Evolutionary conservation across 2,329 filamentous ascomycete genomes (phyloP), one percentile per base, ranked within the genome.

Genomic region (Aureobasidium sp.): DNA sequence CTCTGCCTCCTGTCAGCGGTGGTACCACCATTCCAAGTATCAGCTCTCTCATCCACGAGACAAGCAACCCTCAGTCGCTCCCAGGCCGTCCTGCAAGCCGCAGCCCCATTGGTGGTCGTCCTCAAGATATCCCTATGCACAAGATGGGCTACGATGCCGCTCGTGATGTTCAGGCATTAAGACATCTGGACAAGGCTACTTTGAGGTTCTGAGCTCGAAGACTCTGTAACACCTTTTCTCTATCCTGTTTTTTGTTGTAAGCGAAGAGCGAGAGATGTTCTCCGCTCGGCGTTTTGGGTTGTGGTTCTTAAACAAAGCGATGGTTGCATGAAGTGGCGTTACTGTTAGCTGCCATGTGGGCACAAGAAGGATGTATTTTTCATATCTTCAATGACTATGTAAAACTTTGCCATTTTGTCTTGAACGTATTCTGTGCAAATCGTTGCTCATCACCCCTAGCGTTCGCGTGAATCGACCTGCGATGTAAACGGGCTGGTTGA

Each of bases 21-120:
- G 70, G 67, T 20, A 71, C 72, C 34, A 74, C 71, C 20, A 82
- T 85, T 32, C 84, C 84, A 9, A 82, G 79, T 66, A 83, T 84
- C 62, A 78, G 74, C 17, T 72, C 80, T 12, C 73, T 79, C 64
- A 74, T 79, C 60, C 48, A 64, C 32, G 57, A 57, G 47, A 63
- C 64, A 55, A 15, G 66, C 62, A 51, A 51, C 15, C 39, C 39
- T 10, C 20, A 24, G 13, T 27, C 60, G 4, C 57, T 43, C 34
- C 0, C 59, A 10, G 59, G 27, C 8, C 55, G 68, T 67, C 46
- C 68, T 64, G 24, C 66, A 62, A 74, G 72, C 63, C 66, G 67
- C 32, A 73, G 69, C 56, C 71, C 72, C 0, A 63, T 55, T 17
- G 64, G 65, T 32, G 67, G 67, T 5, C 66, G 69, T 26, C 64